A percentile compares a stretch with the other conserved stretches of the same genome.
phyloP scores from a whole-genome alignment of 768 basidiomycete species.

The Psilocybe cyanescens region DNA sequence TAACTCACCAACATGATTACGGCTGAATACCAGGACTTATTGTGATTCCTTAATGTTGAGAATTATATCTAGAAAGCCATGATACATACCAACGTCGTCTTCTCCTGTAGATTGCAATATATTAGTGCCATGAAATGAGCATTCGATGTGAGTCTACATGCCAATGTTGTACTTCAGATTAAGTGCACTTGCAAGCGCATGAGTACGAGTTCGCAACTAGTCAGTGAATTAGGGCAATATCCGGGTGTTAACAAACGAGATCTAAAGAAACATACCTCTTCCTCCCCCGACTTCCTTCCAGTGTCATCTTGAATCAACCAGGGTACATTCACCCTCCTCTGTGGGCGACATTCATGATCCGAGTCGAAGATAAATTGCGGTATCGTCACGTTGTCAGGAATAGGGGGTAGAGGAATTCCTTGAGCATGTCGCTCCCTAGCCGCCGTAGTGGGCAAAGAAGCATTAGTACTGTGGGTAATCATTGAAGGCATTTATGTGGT shows the following conservation, averaged over 20 bases:
- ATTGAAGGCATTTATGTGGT: not conserved
- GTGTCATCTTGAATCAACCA: conserved; percentile 58
- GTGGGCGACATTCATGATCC: conserved; percentile 44
- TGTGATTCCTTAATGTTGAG: not conserved
- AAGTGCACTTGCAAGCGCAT: conserved; percentile 52
- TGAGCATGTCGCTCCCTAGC: conserved; percentile 34
- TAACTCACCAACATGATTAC: conserved; percentile 64
- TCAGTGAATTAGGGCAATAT: not conserved
- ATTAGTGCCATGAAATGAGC: not conserved
- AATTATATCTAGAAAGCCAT: not conserved
- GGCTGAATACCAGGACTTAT: conserved; percentile 65
- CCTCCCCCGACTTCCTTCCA: conserved; percentile 39
- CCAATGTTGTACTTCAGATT: conserved; percentile 45
- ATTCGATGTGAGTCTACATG: conserved; percentile 23
- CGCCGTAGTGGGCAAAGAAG: not conserved
- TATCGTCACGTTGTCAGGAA: conserved; percentile 55
- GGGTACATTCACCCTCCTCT: conserved; percentile 32
- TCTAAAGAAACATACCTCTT: conserved; percentile 37
- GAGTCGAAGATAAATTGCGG: conserved; percentile 57
- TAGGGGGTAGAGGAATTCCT: conserved; percentile 35
- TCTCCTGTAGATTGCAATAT: conserved; percentile 34
- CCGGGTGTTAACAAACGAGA: not conserved
- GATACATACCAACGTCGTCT: conserved; percentile 51
- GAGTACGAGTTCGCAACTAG: conserved; percentile 50
- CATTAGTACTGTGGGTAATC: not conserved